phyloP scores from a whole-genome alignment of 2,329 filamentous ascomycete species.

The Alternaria arbusti region DNA sequence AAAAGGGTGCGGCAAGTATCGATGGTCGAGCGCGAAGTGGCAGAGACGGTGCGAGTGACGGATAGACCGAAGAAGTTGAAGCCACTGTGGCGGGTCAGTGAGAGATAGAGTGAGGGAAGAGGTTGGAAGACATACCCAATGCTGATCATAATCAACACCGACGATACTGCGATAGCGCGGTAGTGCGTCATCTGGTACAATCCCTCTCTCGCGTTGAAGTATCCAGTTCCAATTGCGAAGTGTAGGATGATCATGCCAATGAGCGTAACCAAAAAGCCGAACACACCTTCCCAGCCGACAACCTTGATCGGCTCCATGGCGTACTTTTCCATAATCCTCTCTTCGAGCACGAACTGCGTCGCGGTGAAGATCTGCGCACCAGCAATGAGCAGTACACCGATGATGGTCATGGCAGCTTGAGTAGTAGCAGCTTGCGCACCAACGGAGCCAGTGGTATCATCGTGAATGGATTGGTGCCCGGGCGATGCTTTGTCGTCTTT shows the following conservation, averaged over 20 bases:
- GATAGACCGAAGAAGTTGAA: constrained; percentile 99
- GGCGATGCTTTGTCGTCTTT: constrained; percentile 65
- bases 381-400: constrained; percentile 90
- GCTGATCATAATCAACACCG: constrained; percentile 92
- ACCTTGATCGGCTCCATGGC: constrained; percentile 85
- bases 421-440: constrained; percentile 51
- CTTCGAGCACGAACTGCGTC: constrained; percentile 93
- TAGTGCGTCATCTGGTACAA: constrained; percentile 80
- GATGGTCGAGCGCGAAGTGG: constrained; percentile 92
- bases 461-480: constrained; percentile 29
- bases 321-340: constrained; percentile 84
- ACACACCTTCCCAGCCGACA: constrained; percentile 95
- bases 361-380: constrained; percentile 96
- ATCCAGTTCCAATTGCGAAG: constrained; percentile 76
- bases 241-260: constrained; percentile 82
- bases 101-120: not conserved
- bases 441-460: constrained; percentile 35
- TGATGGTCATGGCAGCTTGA: constrained; percentile 70
- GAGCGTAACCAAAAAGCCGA: constrained; percentile 82
- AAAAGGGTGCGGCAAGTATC: constrained; percentile 97
- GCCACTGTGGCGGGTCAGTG: constrained; percentile 62
- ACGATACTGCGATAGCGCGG: constrained; percentile 74
- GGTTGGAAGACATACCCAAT: constrained; percentile 73
- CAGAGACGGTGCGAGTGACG: constrained; percentile 86
- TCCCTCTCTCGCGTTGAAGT: constrained; percentile 89